Conservation (phyloP, 805 yeast genomes). For the Lachancea nothofagi region DNA sequence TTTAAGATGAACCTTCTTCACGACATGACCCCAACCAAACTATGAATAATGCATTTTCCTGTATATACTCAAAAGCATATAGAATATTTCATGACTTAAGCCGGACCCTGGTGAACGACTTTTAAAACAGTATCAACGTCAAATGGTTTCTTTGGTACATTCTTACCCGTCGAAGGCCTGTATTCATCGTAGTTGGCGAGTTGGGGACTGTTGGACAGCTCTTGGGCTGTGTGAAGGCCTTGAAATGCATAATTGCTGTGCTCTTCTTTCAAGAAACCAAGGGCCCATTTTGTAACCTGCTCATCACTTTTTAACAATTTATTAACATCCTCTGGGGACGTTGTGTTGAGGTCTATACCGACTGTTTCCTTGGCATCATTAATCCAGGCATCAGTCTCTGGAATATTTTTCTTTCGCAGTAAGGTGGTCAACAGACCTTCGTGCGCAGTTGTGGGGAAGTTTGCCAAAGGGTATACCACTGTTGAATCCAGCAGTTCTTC, state of each 20-base stretch:
- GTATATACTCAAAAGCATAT: conserved; percentile 10
- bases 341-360: conserved; percentile 26
- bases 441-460: conserved; percentile 80
- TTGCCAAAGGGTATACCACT: conserved; percentile 76
- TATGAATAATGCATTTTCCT: conserved; percentile 7
- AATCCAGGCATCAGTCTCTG: conserved; percentile 89
- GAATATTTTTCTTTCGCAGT: conserved; percentile 78
- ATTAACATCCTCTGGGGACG: conserved; percentile 23
- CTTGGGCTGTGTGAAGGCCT: conserved; percentile 52
- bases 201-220: conserved; percentile 29
- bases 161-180: conserved; percentile 12
- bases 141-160: conserved; percentile 29
- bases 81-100: background rate
- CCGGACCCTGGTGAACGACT: conserved; percentile 42
- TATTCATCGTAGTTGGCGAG: conserved; percentile 13
- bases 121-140: conserved; percentile 38
- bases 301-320: conserved; percentile 43
- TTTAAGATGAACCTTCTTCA: background rate
- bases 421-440: conserved; percentile 79
- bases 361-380: conserved; percentile 37
- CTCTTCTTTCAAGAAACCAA: conserved; percentile 45
- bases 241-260: conserved; percentile 55
- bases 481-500: conserved; percentile 55
- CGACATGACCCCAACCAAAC: background rate
- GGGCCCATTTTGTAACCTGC: conserved; percentile 66